Evolutionary conservation across 192 early-diverging fungal species (phyloP), one percentile per base, ranked within the genome.

Genomic region (Phlyctochytrium arcticum): DNA sequence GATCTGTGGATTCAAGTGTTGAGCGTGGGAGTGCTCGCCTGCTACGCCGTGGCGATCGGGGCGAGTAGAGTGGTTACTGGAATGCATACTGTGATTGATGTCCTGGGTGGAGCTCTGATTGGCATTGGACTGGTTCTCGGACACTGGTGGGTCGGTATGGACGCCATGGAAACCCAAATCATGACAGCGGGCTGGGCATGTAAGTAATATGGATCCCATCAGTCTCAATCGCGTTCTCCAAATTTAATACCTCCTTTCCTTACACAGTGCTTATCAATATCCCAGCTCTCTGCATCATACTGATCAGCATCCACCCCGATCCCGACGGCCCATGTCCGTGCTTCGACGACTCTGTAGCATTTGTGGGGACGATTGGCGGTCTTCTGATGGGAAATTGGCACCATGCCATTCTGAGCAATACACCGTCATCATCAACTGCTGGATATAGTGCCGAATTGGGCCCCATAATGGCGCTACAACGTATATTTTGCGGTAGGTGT

Each of bases 81-180:
- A 4, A 89, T 96, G 84, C 94, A 96, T 77, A 87, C 85, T 3
- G 72, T 92, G 36, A 80, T 90, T 35, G 92, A 93, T 59, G 78
- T 92, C 24, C 50, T 71, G 6, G 91, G 89, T 54, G 94, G 92
- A 19, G 67, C 74, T 15, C 53, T 85, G 6, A 70, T 94, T 36
- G 94, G 89, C 26, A 62, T 69, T 23, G 47, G 65, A 0, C 70
- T 93, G 24, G 88, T 83, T 36, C 75, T 77, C 36, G 36, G 67
- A 10, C 85, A 87, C 33, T 87, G 84, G 85, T 76, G 59, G 8
- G 82, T 72, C 53, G 58, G 56, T 17, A 58, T 74, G 59, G 34
- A 65, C 26, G 63, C 67, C 19, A 60, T 81, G 55, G 61, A 58
- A 19, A 71, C 8, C 61, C 71, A 34, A 62, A 39, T 47, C 58